Evolutionary conservation across 768 basidiomycete genomes (phyloP), one percentile per base, ranked within the genome.

Genomic region (Boletus barrowsii): DNA sequence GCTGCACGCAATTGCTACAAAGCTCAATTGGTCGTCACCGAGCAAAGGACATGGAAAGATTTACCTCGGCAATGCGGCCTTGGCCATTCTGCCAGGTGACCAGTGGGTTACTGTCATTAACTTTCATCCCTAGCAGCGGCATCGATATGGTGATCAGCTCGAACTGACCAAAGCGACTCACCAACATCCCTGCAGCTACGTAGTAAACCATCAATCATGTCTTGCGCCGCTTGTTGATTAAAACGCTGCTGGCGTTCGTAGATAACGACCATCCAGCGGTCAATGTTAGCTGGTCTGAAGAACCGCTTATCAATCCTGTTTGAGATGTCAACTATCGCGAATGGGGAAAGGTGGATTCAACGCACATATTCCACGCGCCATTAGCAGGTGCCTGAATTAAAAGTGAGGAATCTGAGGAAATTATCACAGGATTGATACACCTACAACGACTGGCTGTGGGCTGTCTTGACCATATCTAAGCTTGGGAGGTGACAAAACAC

Each of bases 321-420:
- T 46, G 42, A 55, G 15, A 41, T 41, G 41, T 68, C 41, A 55
- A 10, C 5, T 47, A 39, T 30, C 24, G 14, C 42, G 40, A 13
- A 42, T 11, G n/a, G 2, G 29, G 44, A 43, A 35, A 20, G 32
- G 18, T 40, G 4, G 10, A 33, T 22, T 15, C 29, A 33, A 73
- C 72, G 37, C 49, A 83, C 90, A 91, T 88, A 54, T 91, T 92
- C 90, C 90, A 92, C 0, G 82, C 70, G 5, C 90, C 90, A 50
- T 89, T 82, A 7, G 67, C 72, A 0, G 88, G 88, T 35, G 64
- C 68, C 86, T 88, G 55, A 14, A 24, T 36, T 5, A 36, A 57
- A 36, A 57, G 29, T 61, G 49, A 61, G 53, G 52, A 26, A 29
- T 29, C 29, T 10, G 29, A 17, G 6, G n/a, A 55, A 4, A 39